A percentile compares a stretch with the other conserved stretches of the same genome.
Evolutionary conservation across 495 filamentous ascomycete genomes (phyloP).

Genomic region (Penicillium mononematosum): DNA sequence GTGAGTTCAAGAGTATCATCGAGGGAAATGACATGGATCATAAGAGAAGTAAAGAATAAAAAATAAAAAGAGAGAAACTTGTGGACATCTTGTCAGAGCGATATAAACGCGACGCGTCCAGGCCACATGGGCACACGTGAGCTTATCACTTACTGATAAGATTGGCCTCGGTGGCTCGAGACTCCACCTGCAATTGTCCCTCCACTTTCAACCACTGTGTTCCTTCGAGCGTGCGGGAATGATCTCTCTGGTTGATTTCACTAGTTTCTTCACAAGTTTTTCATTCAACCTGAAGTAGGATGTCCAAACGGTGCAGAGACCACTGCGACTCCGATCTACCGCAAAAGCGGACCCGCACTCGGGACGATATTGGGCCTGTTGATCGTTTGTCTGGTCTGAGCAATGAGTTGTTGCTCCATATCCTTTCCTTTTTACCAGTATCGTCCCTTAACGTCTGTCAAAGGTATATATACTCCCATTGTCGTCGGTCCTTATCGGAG

Average conservation of each 20-base stretch:
- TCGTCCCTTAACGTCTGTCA: conserved; percentile 67
- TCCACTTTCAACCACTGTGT: background rate
- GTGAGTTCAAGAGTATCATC: background rate
- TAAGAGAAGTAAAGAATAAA: background rate
- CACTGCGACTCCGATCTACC: conserved; percentile 16
- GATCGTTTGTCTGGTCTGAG: conserved; percentile 65
- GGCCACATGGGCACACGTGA: conserved; percentile 9
- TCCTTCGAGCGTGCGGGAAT: background rate
- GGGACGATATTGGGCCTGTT: conserved; percentile 20
- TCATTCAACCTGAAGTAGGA: conserved; percentile 18
- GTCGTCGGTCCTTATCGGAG: background rate
- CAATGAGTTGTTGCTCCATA: conserved; percentile 83
- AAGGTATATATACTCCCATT: conserved; percentile 43
- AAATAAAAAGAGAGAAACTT: background rate
- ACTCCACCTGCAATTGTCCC: conserved; percentile 1
- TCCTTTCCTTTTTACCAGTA: conserved; percentile 73
- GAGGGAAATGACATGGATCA: background rate
- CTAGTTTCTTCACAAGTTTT: background rate
- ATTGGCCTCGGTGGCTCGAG: background rate
- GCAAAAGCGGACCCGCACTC: conserved; percentile 37
- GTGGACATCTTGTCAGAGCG: background rate
- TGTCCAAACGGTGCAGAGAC: conserved; percentile 47
- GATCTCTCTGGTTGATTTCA: background rate
- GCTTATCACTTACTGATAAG: conserved; percentile 10
- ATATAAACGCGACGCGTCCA: conserved; percentile 15